Conservation (phyloP, 2,329 filamentous ascomycete genomes). For the Aspergillus sp. region DNA sequence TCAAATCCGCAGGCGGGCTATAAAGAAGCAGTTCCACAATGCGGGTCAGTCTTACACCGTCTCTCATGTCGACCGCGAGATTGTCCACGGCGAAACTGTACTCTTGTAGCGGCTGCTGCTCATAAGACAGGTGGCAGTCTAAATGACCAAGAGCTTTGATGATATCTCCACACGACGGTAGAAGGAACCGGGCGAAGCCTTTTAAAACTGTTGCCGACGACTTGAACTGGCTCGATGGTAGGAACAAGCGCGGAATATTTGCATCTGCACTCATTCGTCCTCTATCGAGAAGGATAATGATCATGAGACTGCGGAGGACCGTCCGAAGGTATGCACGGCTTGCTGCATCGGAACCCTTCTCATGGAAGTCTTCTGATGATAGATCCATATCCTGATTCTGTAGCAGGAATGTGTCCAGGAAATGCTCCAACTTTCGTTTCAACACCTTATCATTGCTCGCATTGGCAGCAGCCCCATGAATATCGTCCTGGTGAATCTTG, state of each 20-base stretch:
- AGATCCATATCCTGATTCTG: slow-evolving; percentile 53
- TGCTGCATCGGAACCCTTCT: slow-evolving; percentile 40
- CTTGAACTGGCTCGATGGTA: slow-evolving; percentile 52
- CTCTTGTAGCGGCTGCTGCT: slow-evolving; percentile 58
- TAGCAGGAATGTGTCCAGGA: slow-evolving; percentile 57
- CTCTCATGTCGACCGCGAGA: slow-evolving; percentile 60
- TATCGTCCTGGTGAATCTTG: slow-evolving; percentile 9
- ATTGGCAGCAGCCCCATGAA: not conserved
- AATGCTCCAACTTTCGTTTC: slow-evolving; percentile 48
- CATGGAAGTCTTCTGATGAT: slow-evolving; percentile 14
- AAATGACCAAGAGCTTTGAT: slow-evolving; percentile 54
- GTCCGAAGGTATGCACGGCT: slow-evolving; percentile 55
- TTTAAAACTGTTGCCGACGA: slow-evolving; percentile 54
- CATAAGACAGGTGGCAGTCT: slow-evolving; percentile 53
- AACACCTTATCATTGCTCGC: slow-evolving; percentile 24
- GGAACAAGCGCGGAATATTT: slow-evolving; percentile 46
- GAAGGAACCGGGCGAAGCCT: slow-evolving; percentile 51
- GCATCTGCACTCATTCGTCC: slow-evolving; percentile 41
- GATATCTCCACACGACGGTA: slow-evolving; percentile 60
- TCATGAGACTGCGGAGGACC: slow-evolving; percentile 57
- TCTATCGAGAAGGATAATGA: slow-evolving; percentile 59
- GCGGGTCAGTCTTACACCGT: slow-evolving; percentile 59
- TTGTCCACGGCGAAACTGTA: slow-evolving; percentile 58
- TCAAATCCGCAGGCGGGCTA: slow-evolving; percentile 28
- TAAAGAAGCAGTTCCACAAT: slow-evolving; percentile 59